Conservation (phyloP, 768 basidiomycete genomes). For the Trametes punicea region DNA sequence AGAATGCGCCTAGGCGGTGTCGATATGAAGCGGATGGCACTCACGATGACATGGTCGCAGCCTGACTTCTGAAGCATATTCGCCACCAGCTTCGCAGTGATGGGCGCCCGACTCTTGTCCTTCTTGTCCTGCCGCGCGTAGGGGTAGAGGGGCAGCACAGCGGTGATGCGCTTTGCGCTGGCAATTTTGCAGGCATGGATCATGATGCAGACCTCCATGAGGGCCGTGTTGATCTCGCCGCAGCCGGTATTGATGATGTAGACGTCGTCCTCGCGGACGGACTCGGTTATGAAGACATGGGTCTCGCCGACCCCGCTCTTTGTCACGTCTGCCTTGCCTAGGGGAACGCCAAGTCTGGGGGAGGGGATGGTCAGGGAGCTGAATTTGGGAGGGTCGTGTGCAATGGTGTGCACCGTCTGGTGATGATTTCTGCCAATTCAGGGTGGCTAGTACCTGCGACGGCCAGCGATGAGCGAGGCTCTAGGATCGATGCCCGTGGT, state of each 20-base stretch:
- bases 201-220: conserved; percentile 99
- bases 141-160: conserved; percentile 96
- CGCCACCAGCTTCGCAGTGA: conserved; percentile 96
- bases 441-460: conserved; percentile 88
- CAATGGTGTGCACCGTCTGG: conserved; percentile 63
- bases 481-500: conserved; percentile 3
- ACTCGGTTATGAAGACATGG: conserved; percentile 87
- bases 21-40: conserved; percentile 30
- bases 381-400: conserved; percentile 1
- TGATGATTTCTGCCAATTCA: conserved; percentile 90
- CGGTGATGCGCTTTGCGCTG: conserved; percentile 96
- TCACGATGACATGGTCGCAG: conserved; percentile 94
- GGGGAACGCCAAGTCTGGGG: conserved; percentile 79
- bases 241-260: conserved; percentile 97
- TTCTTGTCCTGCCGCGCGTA: conserved; percentile 99
- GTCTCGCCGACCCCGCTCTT: conserved; percentile 91
- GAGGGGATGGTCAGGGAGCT: background rate
- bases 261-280: conserved; percentile 96
- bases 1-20: background rate
- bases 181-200: conserved; percentile 99
- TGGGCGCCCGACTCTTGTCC: conserved; percentile 97
- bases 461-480: conserved; percentile 7
- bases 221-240: conserved; percentile 82
- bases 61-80: conserved; percentile 94
- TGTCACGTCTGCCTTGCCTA: conserved; percentile 85